phyloP scores from a whole-genome alignment of 2,329 filamentous ascomycete species.

The Stagonosporopsis rhizophila region DNA sequence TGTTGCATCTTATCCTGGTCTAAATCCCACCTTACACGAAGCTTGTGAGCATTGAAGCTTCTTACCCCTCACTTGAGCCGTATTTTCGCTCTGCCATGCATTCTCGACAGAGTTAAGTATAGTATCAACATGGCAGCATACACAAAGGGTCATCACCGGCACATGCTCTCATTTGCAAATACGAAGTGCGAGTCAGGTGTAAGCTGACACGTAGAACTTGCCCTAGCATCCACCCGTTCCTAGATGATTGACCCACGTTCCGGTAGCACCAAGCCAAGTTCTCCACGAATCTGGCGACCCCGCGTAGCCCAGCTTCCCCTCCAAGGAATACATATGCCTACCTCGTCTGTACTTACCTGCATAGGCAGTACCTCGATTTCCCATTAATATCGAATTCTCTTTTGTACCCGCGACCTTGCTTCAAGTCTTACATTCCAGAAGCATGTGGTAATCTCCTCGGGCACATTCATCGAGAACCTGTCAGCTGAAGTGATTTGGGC shows the following conservation, averaged over 20 bases:
- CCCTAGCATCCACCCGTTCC: constrained; percentile 1
- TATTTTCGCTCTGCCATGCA: constrained; percentile 12
- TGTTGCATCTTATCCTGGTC: not conserved
- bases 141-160: not conserved
- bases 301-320: constrained; percentile 1
- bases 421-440: constrained; percentile 13
- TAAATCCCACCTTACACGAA: not conserved
- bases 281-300: not conserved
- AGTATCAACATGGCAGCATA: constrained; percentile 6
- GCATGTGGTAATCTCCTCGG: not conserved
- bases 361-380: not conserved
- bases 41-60: not conserved
- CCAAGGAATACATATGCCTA: not conserved
- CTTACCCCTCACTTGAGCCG: constrained; percentile 3
- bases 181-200: constrained; percentile 4
- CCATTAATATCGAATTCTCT: not conserved
- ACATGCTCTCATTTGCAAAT: constrained; percentile 4
- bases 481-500: not conserved
- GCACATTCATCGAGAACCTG: not conserved
- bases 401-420: constrained; percentile 11
- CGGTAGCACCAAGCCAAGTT: constrained; percentile 16
- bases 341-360: constrained; percentile 3
- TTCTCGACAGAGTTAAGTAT: constrained; percentile 17
- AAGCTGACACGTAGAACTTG: constrained; percentile 4
- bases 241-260: constrained; percentile 2